Base-by-base conservation (phyloP, 352 stramenopile genomes). In the Halophytophthora batemanensis region DNA sequence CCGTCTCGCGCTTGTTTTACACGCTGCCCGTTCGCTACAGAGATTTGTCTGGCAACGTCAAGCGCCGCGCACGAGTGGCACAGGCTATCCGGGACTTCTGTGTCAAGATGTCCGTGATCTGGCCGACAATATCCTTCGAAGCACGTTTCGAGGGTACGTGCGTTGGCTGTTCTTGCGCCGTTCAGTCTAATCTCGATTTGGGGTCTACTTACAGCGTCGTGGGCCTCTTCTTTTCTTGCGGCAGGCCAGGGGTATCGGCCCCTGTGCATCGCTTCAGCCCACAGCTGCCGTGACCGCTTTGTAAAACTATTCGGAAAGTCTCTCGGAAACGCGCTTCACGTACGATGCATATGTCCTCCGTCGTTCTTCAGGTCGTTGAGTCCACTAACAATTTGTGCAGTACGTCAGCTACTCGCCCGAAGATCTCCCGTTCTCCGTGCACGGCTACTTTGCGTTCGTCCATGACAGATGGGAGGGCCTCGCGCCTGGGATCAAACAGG, bases 71-170 rank as follows among this genome's bases (percentile, higher is more conserved):
- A 10, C 68, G 62, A 51, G 48, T 86, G 13, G 57, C 65, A 8
- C 66, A 66, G 21, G 56, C 51, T 29, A 71, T 93, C 14, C 66
- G 70, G 21, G 59, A 41, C 15, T 79, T 90, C 39, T 82, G 72
- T 31, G 44, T 62, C 10, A 79, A 64, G 15, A 67, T 89, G 28
- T 84, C 79, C 1, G 69, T 95, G 63, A 84, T 93, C 13, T 90
- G 80, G 76, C 77, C 76, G n/a, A 72, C 59, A 2, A 37, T 91
- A 7, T 64, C 82, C 11, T 71, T 91, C 48, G 61, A 82, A 17
- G 46, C 88, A 17, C 66, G 59, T 25, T 84, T 78, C 61, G 31
- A 78, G 58, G 54, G 75, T 72, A 55, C 4, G 56, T 22, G 10
- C 7, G 52, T 23, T n/a, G 28, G 35, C 12, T 2, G 15, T 19